Conservation (phyloP, 2,329 filamentous ascomycete genomes). For the Pseudopithomyces chartarum region DNA sequence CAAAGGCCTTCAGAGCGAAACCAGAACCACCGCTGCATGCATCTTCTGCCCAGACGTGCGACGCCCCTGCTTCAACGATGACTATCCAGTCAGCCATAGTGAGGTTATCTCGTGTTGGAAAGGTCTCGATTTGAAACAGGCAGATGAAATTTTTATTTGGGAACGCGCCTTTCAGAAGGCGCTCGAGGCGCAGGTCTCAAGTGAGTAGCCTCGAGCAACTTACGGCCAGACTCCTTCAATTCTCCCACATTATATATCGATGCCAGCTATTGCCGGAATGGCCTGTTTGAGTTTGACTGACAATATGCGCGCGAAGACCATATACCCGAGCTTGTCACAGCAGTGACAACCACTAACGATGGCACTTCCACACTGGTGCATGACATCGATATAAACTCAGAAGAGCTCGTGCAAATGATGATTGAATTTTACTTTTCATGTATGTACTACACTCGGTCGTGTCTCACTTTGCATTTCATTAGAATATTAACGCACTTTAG, state of each 20-base stretch:
- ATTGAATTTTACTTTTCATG: constrained; percentile 19
- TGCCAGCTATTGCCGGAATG: not conserved
- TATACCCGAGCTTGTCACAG: constrained; percentile 11
- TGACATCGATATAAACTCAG: constrained; percentile 26
- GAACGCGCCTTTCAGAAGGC: constrained; percentile 27
- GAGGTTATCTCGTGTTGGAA: constrained; percentile 46
- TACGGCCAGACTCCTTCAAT: no score
- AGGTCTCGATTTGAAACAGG: constrained; percentile 31
- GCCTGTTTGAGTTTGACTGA: not conserved
- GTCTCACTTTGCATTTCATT: not conserved
- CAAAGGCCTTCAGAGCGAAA: constrained; percentile 18
- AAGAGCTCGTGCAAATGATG: constrained; percentile 32
- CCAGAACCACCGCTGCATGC: constrained; percentile 11
- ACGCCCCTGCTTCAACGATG: constrained; percentile 15
- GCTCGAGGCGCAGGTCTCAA: constrained; percentile 11
- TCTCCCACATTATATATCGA: not conserved
- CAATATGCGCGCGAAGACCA: not conserved
- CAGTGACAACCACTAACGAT: constrained; percentile 18
- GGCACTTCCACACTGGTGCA: constrained; percentile 9
- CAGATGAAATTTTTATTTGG: constrained; percentile 39
- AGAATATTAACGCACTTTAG: not conserved
- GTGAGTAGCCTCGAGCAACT: not conserved
- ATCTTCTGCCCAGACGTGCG: constrained; percentile 32
- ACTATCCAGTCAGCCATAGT: constrained; percentile 28
- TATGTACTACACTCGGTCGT: constrained; percentile 11